Evolutionary conservation across 345 rosid species (phyloP), one percentile per base, ranked within the genome.

Genomic region (Barbarea vulgaris): DNA sequence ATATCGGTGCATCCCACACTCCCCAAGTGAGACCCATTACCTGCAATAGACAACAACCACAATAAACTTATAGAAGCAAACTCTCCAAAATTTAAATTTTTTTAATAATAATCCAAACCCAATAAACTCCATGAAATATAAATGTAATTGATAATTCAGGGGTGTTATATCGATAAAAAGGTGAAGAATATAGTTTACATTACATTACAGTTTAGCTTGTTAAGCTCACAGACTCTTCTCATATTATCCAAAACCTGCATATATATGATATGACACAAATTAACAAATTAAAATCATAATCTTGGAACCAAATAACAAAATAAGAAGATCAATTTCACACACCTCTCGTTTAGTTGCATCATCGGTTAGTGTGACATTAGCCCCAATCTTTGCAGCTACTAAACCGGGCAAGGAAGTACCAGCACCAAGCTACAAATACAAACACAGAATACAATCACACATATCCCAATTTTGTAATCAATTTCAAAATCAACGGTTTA

Each of bases 21-120:
- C 97, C 98, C 97, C 97, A 91, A 24, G 93, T 88, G 51, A 93
- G 81, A 65, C 96, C 92, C 33, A 81, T 14, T 34, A 89, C 89
- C 96, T 93, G 78, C 50, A 79, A 54, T 19, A 19, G 51, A 1
- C 48, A 79, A 28, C 63, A 70, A 47, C n/a, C n/a, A n/a, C 48
- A 24, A 60, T 39, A n/a, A 47, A 54, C 58, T n/a, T 21, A 11
- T 56, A 22, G 42, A 33, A 69, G 17, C 9, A n/a, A 55, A 80
- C 28, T 36, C 13, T 67, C 19, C 15, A 10, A 7, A 33, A 5
- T 31, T 54, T 21, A 5, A 64, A 27, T 28, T 19, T 19, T 61
- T 24, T 24, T 1, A 3, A 24, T 24, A 24, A 24, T 14, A 28
- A 69, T 27, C 31, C 8, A 42, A 27, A 69, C 18, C 42, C 30